Percentiles rank a stretch among this genome's conserved stretches.
Conservation (phyloP, 495 filamentous ascomycete species). For the Xylaria cubensis region DNA sequence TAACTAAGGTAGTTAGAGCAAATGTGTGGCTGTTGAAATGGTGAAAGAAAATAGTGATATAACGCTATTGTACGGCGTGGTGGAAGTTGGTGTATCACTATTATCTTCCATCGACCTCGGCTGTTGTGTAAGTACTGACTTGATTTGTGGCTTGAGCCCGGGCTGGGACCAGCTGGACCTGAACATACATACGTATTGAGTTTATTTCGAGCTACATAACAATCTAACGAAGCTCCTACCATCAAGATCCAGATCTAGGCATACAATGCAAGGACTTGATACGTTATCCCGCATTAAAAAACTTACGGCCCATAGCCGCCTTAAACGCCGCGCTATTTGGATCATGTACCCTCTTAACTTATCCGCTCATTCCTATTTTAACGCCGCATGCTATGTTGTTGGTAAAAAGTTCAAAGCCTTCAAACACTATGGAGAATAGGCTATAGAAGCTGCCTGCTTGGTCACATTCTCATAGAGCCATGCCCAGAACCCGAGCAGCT, state of each 20-base stretch:
- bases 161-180: not conserved
- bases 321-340: constrained; percentile 25
- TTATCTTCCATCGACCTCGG: too few species aligned
- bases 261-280: not conserved
- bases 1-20: not conserved
- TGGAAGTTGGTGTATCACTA: too few species aligned
- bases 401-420: not conserved
- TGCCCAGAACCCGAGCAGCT: constrained; percentile 42
- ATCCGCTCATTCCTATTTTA: not conserved
- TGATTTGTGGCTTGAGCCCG: constrained; percentile 10
- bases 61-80: too few species aligned
- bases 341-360: too few species aligned
- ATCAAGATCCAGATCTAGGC: constrained; percentile 2
- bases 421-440: not conserved
- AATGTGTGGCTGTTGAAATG: constrained; percentile 13
- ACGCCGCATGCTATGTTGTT: constrained; percentile 11
- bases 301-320: constrained; percentile 4
- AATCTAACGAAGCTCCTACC: not conserved
- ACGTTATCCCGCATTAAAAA: constrained; percentile 6
- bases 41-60: too few species aligned
- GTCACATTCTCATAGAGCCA: constrained; percentile 33
- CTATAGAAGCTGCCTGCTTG: not conserved
- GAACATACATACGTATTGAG: not conserved
- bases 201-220: not conserved
- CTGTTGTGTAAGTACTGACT: not conserved